Evolutionary conservation across 768 basidiomycete species (phyloP).

Genomic region (Hortiboletus campestris): DNA sequence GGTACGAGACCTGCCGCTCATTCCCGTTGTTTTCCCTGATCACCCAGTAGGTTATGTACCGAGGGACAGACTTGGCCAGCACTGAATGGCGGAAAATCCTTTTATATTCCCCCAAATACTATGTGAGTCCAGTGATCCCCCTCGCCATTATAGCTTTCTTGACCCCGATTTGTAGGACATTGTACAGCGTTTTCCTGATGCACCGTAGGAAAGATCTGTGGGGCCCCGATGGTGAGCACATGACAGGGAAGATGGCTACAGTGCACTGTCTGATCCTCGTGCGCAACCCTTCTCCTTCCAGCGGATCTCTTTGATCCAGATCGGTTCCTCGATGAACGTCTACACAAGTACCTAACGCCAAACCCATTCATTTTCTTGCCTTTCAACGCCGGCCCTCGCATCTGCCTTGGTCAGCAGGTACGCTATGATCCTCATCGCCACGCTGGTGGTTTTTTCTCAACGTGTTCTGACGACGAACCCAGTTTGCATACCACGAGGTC

Average conservation of each 20-base stretch:
- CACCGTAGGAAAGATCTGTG: constrained; percentile 40
- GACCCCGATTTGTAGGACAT: background rate
- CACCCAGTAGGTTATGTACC: constrained; percentile 8
- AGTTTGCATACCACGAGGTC: constrained; percentile 57
- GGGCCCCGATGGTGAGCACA: constrained; percentile 35
- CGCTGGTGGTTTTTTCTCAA: background rate
- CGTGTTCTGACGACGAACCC: background rate
- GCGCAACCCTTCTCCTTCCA: background rate
- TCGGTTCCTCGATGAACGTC: constrained; percentile 58
- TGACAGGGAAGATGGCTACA: no score
- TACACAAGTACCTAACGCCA: constrained; percentile 49
- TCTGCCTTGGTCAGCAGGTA: constrained; percentile 55
- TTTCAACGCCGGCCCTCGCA: constrained; percentile 66
- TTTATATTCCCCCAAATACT: constrained; percentile 50
- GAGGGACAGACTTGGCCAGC: constrained; percentile 22
- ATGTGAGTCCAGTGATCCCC: constrained; percentile 13
- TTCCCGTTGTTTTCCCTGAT: background rate
- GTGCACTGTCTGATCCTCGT: background rate
- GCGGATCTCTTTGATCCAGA: constrained; percentile 56
- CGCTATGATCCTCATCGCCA: background rate
- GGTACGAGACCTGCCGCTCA: constrained; percentile 5
- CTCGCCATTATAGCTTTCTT: background rate
- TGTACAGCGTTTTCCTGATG: constrained; percentile 32
- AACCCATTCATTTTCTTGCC: constrained; percentile 72
- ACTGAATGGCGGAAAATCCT: constrained; percentile 39